phyloP scores from a whole-genome alignment of 202 grass and related monocot species.

The Panicum virgatum region DNA sequence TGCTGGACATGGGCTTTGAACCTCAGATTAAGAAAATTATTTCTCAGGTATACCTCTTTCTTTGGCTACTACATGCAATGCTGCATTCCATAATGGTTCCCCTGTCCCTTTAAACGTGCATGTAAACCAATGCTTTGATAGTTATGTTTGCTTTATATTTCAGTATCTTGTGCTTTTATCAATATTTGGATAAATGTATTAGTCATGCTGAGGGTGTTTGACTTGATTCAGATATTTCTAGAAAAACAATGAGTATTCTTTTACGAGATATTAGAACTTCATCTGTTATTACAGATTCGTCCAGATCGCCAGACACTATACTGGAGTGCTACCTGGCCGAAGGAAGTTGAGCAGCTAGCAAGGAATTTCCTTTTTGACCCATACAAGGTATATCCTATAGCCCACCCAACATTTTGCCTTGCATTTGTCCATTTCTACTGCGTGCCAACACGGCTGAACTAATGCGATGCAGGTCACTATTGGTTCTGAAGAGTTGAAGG shows the following conservation, averaged over 20 bases:
- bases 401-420: slow-evolving; percentile 20
- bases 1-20: slow-evolving; percentile 99
- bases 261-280: slow-evolving; percentile 16
- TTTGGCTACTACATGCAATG: not conserved
- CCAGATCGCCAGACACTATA: slow-evolving; percentile 90
- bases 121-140: not conserved
- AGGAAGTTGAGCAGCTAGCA: slow-evolving; percentile 92
- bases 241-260: not conserved
- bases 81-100: not conserved
- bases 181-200: slow-evolving; percentile 23
- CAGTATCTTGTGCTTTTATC: slow-evolving; percentile 20
- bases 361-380: slow-evolving; percentile 87
- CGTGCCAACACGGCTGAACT: slow-evolving; percentile 33
- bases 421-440: slow-evolving; percentile 20
- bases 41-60: slow-evolving; percentile 64
- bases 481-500: slow-evolving; percentile 94
- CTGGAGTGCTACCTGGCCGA: slow-evolving; percentile 98
- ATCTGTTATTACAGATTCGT: slow-evolving; percentile 71
- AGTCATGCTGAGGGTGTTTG: not conserved
- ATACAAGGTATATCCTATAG: slow-evolving; percentile 62
- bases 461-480: slow-evolving; percentile 68
- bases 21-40: slow-evolving; percentile 99
- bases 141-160: not conserved
- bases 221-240: not conserved
- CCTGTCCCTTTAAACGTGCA: not conserved